Evolutionary conservation across 768 basidiomycete species (phyloP).

Genomic region (Boletus tylopilopsis): DNA sequence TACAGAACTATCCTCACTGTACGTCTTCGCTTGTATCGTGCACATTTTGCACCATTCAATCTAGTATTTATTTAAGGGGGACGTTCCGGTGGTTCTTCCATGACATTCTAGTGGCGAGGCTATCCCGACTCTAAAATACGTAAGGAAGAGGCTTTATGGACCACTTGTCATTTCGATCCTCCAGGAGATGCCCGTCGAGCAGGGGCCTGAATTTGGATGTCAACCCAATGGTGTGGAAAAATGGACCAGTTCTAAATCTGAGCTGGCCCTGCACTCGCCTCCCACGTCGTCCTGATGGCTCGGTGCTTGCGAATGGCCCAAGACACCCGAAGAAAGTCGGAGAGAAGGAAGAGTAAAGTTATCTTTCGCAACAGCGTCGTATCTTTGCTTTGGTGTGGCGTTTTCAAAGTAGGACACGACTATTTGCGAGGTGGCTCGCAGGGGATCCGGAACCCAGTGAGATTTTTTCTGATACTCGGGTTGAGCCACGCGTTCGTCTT

Average conservation of each 20-base stretch:
- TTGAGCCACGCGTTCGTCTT: constrained; percentile 8
- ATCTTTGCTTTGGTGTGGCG: background rate
- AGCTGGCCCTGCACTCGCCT: background rate
- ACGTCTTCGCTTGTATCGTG: background rate
- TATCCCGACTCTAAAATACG: background rate
- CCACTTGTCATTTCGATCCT: constrained; percentile 1
- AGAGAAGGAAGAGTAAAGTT: background rate
- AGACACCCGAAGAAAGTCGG: constrained; percentile 1
- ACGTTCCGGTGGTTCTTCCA: constrained; percentile 2
- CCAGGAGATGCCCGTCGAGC: background rate
- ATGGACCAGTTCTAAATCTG: background rate
- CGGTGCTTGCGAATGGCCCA: background rate
- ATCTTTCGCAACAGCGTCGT: background rate
- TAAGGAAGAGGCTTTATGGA: background rate
- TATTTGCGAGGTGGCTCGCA: constrained; percentile 3
- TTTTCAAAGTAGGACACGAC: constrained; percentile 6
- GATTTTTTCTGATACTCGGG: background rate
- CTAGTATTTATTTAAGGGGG: background rate
- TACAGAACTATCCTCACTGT: background rate
- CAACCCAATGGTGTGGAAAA: background rate
- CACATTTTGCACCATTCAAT: background rate
- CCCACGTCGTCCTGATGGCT: constrained; percentile 4
- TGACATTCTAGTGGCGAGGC: constrained; percentile 2
- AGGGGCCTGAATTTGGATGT: background rate
- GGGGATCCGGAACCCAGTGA: too few relatives aligned